phyloP scores from a whole-genome alignment of 768 basidiomycete genomes.

The Kwoniella sp. region DNA sequence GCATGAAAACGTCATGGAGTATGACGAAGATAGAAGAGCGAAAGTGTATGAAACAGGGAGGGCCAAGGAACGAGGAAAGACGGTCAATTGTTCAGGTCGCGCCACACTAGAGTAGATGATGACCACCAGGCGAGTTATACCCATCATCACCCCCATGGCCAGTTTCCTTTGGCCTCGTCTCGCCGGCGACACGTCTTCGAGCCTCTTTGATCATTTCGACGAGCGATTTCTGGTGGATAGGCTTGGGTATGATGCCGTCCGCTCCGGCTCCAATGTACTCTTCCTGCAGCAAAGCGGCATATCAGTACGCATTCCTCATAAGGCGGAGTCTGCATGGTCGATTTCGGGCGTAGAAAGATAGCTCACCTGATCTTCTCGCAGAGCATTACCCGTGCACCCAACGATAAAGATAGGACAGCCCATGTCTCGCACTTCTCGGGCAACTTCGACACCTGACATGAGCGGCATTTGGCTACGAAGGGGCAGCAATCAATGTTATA shows the following conservation, averaged over 20 bases:
- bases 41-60: too few species aligned
- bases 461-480: slow-evolving; percentile 54
- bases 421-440: slow-evolving; percentile 46
- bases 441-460: slow-evolving; percentile 55
- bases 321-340: not conserved
- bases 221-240: slow-evolving; percentile 49
- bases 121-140: slow-evolving; percentile 9
- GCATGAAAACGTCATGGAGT: too few species aligned
- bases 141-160: not conserved
- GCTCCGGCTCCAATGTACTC: slow-evolving; percentile 53
- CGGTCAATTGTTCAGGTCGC: too few species aligned
- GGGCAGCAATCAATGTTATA: slow-evolving; percentile 6
- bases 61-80: too few species aligned
- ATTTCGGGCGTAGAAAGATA: not conserved
- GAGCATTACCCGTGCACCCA: slow-evolving; percentile 55
- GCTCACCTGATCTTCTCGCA: slow-evolving; percentile 50
- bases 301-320: not conserved
- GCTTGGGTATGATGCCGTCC: slow-evolving; percentile 54
- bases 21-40: too few species aligned
- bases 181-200: slow-evolving; percentile 44
- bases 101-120: not conserved
- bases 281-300: slow-evolving; percentile 16
- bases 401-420: slow-evolving; percentile 51
- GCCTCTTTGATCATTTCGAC: slow-evolving; percentile 49
- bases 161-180: slow-evolving; percentile 42